These are phyloP conservation scores for Garcileccinum viscosum DNA, from an alignment of 1,284 basidiomycete genomes.

Conservation along the genomic window DNA sequence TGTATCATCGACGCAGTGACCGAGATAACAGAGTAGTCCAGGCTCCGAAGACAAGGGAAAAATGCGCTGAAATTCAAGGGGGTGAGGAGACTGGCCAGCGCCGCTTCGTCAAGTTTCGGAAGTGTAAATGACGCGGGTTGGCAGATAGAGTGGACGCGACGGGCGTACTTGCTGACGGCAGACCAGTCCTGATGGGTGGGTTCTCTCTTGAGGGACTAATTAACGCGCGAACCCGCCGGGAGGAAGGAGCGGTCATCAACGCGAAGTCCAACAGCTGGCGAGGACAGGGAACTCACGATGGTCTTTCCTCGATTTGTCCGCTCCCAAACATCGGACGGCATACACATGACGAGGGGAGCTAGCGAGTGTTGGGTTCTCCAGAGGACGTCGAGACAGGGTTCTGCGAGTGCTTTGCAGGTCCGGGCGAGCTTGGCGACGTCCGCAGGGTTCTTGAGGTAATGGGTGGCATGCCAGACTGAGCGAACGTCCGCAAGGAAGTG, in stretches of 20 bases:
- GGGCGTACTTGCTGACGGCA: slow-evolving; percentile 30
- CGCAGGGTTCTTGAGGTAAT: slow-evolving; percentile 25
- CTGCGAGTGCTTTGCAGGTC: slow-evolving; percentile 37
- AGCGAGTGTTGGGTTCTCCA: slow-evolving; percentile 39
- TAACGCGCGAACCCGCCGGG: neutral
- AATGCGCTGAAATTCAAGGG: slow-evolving; percentile 29
- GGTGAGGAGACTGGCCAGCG: slow-evolving; percentile 25
- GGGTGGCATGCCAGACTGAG: slow-evolving; percentile 23
- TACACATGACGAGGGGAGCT: slow-evolving; percentile 37
- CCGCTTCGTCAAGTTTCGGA: slow-evolving; percentile 32
- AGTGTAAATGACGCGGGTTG: slow-evolving; percentile 31
- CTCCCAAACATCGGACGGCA: slow-evolving; percentile 34
- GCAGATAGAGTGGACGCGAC: slow-evolving; percentile 30
- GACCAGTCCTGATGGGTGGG: slow-evolving; percentile 31
- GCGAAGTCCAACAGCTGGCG: neutral
- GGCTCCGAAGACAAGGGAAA: slow-evolving; percentile 33
- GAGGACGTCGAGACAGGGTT: slow-evolving; percentile 38
- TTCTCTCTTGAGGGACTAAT: slow-evolving; percentile 30
- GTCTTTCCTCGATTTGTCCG: slow-evolving; percentile 21
- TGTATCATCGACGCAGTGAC: slow-evolving; percentile 26
- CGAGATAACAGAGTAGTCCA: slow-evolving; percentile 38
- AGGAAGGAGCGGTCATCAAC: slow-evolving; percentile 6
- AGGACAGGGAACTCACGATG: slow-evolving; percentile 28
- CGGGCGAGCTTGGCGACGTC: slow-evolving; percentile 36
- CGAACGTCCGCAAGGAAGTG: slow-evolving; percentile 32